Evolutionary conservation across 2,329 filamentous ascomycete species (phyloP).

Genomic region (Ophiostoma angusticollis): DNA sequence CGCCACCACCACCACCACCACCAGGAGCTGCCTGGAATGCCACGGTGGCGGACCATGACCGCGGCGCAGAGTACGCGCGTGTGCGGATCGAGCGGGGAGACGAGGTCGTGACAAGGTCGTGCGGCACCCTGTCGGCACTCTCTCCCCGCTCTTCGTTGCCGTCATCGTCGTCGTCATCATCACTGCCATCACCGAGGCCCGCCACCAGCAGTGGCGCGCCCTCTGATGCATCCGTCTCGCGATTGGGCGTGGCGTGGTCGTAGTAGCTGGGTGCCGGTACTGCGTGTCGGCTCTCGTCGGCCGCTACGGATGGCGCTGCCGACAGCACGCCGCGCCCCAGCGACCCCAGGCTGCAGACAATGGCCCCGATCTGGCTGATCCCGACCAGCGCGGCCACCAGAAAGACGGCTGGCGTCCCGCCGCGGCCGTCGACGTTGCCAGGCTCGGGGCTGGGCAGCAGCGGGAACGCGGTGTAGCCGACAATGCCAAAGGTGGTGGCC

Average conservation of each 20-base stretch:
- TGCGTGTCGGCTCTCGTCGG: too few relatives aligned
- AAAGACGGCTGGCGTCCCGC: conserved; percentile 58
- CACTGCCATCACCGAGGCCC: conserved; percentile 1
- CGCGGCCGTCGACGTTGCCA: conserved; percentile 46
- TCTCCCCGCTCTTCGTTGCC: neutral
- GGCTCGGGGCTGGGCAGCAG: conserved; percentile 66
- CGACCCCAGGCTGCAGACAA: conserved; percentile 87
- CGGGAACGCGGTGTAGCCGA: conserved; percentile 67
- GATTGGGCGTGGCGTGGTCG: conserved; percentile 2
- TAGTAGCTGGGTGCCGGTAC: too few relatives aligned
- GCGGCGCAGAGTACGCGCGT: conserved; percentile 7
- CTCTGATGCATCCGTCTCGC: conserved; percentile 19
- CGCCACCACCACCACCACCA: too few relatives aligned
- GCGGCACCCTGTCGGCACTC: conserved; percentile 1
- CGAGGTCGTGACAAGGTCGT: conserved; percentile 3
- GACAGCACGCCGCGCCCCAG: conserved; percentile 67
- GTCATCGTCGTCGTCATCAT: neutral
- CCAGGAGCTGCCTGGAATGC: too few relatives aligned
- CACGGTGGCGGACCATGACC: neutral
- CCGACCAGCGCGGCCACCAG: conserved; percentile 69
- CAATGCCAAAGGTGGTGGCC: conserved; percentile 59
- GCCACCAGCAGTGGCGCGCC: conserved; percentile 27
- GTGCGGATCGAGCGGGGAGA: conserved; percentile 8
- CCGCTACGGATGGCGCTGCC: conserved; percentile 24
- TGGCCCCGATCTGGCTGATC: conserved; percentile 88